These are phyloP conservation scores for Porphyrellus cyaneotinctus DNA, from an alignment of 768 basidiomycete genomes.

Conservation along the genomic window DNA sequence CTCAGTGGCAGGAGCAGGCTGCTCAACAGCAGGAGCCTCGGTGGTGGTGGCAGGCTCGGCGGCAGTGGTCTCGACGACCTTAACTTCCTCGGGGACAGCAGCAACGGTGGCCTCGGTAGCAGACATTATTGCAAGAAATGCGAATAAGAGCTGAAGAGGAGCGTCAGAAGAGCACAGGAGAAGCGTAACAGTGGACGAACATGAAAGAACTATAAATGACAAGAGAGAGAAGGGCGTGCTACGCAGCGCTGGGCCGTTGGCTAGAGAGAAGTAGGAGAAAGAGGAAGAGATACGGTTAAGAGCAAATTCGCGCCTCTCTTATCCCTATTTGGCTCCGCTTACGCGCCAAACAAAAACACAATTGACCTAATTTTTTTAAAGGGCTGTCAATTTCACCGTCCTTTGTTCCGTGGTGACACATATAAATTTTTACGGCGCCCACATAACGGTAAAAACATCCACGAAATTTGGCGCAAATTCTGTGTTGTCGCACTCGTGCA, in stretches of 20 bases:
- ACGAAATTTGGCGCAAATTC: background rate
- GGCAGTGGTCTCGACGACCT: slow-evolving; percentile 40
- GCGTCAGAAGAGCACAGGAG: slow-evolving; percentile 1
- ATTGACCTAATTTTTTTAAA: slow-evolving; percentile 30
- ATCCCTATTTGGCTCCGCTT: slow-evolving; percentile 41
- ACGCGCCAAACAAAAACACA: slow-evolving; percentile 37
- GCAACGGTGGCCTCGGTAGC: slow-evolving; percentile 56
- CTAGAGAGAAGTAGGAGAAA: slow-evolving; percentile 56
- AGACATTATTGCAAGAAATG: slow-evolving; percentile 75
- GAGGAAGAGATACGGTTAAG: slow-evolving; percentile 42
- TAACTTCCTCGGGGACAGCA: slow-evolving; percentile 50
- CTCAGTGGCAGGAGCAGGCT: slow-evolving; percentile 28
- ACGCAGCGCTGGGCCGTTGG: slow-evolving; percentile 50
- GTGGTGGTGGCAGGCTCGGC: slow-evolving; percentile 30
- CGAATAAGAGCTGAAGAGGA: slow-evolving; percentile 48
- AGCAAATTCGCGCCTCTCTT: slow-evolving; percentile 37
- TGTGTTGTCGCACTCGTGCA: background rate
- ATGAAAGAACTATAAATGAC: slow-evolving; percentile 50
- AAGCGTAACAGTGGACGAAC: slow-evolving; percentile 31
- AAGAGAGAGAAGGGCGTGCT: slow-evolving; percentile 60
- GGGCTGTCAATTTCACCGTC: slow-evolving; percentile 10
- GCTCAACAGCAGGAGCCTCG: slow-evolving; percentile 27
- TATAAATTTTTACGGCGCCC: slow-evolving; percentile 6
- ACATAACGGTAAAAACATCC: background rate
- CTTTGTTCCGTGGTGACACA: slow-evolving; percentile 3